Percentiles rank a stretch among this genome's conserved stretches.
Conservation (phyloP, 805 yeast species). For the Metschnikowia gruessii region DNA sequence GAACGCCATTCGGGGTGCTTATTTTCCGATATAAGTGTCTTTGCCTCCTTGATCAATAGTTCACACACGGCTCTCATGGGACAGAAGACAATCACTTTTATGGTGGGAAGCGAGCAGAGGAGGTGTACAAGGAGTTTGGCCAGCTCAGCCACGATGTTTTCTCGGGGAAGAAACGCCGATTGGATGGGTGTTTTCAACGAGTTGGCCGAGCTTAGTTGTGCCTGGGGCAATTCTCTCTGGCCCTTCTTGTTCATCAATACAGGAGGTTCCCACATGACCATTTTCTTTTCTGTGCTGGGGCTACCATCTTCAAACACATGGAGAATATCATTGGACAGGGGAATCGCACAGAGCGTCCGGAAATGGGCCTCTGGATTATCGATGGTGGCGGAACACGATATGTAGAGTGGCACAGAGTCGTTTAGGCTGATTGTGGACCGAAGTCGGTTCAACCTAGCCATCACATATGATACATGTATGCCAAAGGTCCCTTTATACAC, state of each 20-base stretch:
- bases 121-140: slow-evolving; percentile 70
- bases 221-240: slow-evolving; percentile 24
- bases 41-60: slow-evolving; percentile 76
- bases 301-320: slow-evolving; percentile 82
- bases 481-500: slow-evolving; percentile 90
- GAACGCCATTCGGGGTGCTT: slow-evolving; percentile 38
- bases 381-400: slow-evolving; percentile 94
- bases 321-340: slow-evolving; percentile 39
- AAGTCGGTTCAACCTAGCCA: slow-evolving; percentile 74
- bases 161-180: slow-evolving; percentile 42
- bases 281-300: slow-evolving; percentile 72
- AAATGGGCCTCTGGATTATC: slow-evolving; percentile 71
- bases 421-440: slow-evolving; percentile 15
- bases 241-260: slow-evolving; percentile 54
- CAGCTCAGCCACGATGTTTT: slow-evolving; percentile 69
- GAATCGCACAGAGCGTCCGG: slow-evolving; percentile 68
- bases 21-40: slow-evolving; percentile 47
- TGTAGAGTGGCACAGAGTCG: slow-evolving; percentile 47
- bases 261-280: slow-evolving; percentile 87
- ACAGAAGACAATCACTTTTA: slow-evolving; percentile 88
- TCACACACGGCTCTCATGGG: slow-evolving; percentile 85
- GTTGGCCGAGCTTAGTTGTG: slow-evolving; percentile 9
- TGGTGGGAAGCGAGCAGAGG: slow-evolving; percentile 48
- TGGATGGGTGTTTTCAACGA: slow-evolving; percentile 12
- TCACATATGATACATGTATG: slow-evolving; percentile 80